Evolutionary conservation across 2,329 filamentous ascomycete species (phyloP), one percentile per base, ranked within the genome.

Genomic region (Venturia asperata): DNA sequence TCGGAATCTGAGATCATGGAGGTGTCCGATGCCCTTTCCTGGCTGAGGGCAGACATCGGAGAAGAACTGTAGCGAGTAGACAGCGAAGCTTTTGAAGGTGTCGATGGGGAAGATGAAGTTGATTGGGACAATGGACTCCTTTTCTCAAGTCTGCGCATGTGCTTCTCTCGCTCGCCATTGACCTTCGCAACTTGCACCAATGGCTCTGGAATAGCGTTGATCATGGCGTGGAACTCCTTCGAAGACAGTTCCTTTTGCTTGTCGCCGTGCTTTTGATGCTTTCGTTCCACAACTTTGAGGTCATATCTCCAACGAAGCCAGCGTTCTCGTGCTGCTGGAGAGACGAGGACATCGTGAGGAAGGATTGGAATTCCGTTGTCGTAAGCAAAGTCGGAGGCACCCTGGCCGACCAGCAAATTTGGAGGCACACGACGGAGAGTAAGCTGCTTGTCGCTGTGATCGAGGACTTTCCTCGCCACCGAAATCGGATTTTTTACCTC

Each of bases 401-500:
- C 94, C 69, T 90, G 82, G 42, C 91, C 91, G 13, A 96, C 90
- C 1, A 99, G 83, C 30, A 97, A 85, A 71, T 97, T 97, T 11
- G 94, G 94, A 10, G 95, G 92, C 4, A 99, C 92, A 65, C 94
- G 87, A 64, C 90, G 86, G 62, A 97, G 83, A 9, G 91, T 90
- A n/a, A 97, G 78, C 0, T 89, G 86, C 66, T 86, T 83, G 62
- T 85, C 89, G 66, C 91, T 90, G 66, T 85, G 83, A 65, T 96
- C 89, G 27, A 96, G 85, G 34, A 99, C 86, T 45, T 90, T 76
- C 60, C 93, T 90, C 64, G 94, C 94, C 7, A 97, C 81, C 9
- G 87, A 89, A 45, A 99, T 92, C 0, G 94, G 94, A 70, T 99
- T 99, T 70, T 89, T 92, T 73, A 99, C 87, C 72, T 93, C 92